A percentile compares a stretch with the other conserved stretches of the same genome.
Evolutionary conservation across 2,329 filamentous ascomycete species (phyloP).

Genomic region (Mycosphaerelloides madeirae): DNA sequence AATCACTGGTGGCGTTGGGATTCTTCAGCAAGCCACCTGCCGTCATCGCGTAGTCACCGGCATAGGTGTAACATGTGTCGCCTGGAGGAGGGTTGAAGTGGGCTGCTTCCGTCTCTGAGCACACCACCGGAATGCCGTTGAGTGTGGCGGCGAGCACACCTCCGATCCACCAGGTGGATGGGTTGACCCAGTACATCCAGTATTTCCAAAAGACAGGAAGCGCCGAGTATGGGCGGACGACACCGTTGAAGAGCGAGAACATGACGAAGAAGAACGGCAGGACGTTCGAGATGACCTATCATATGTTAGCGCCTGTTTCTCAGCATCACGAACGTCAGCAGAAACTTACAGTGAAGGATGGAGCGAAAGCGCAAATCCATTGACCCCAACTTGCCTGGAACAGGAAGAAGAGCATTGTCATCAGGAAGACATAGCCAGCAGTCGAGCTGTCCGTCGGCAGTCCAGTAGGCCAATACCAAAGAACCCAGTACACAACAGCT

Average conservation of each 20-base stretch:
- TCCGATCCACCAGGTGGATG: conserved; percentile 66
- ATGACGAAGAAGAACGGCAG: conserved; percentile 79
- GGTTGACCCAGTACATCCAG: conserved; percentile 67
- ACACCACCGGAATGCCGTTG: conserved; percentile 42
- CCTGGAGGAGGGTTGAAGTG: conserved; percentile 62
- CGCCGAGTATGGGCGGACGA: conserved; percentile 62
- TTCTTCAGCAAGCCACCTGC: conserved; percentile 62
- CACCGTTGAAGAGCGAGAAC: conserved; percentile 71
- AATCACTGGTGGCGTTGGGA: conserved; percentile 52
- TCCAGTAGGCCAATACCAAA: conserved; percentile 75
- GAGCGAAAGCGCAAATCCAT: conserved; percentile 79
- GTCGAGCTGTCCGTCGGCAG: conserved; percentile 60
- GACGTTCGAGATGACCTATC: conserved; percentile 63
- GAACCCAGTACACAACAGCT: conserved; percentile 62
- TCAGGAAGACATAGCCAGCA: conserved; percentile 72
- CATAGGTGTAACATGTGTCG: conserved; percentile 62
- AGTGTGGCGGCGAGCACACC: conserved; percentile 64
- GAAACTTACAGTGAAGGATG: conserved; percentile 55
- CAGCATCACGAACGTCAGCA: too few species aligned
- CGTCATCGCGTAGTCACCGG: conserved; percentile 52
- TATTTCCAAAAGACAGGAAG: conserved; percentile 68
- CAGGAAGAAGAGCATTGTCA: conserved; percentile 72
- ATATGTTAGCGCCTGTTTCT: too few species aligned
- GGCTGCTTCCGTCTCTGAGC: conserved; percentile 53
- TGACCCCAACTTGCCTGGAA: conserved; percentile 74